Percentiles rank a stretch among this genome's conserved stretches.
These are phyloP conservation scores for Pisolithus orientalis DNA, from an alignment of 768 basidiomycete species.

Conservation along the genomic window DNA sequence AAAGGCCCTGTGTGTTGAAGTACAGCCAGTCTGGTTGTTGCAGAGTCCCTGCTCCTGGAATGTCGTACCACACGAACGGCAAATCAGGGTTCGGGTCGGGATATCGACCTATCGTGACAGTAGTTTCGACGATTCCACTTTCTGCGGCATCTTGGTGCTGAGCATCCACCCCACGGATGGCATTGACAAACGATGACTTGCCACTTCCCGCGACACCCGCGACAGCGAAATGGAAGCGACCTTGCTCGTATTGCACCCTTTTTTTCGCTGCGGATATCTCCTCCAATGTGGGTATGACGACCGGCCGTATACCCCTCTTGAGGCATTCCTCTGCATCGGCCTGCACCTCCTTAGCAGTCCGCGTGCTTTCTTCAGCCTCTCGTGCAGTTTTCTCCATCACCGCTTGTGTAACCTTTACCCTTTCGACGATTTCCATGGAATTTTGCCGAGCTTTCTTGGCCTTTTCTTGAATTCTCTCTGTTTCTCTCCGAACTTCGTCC, in stretches of 20 bases:
- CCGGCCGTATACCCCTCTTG: slow-evolving; percentile 10
- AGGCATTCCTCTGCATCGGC: slow-evolving; percentile 2
- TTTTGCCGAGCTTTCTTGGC: neutral
- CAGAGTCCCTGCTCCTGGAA: slow-evolving; percentile 24
- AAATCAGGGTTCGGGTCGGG: slow-evolving; percentile 12
- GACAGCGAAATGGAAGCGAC: slow-evolving; percentile 22
- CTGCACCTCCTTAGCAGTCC: neutral
- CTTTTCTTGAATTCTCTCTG: neutral
- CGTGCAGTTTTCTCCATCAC: neutral
- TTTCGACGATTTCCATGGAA: neutral
- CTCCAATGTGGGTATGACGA: slow-evolving; percentile 10
- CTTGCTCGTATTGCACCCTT: slow-evolving; percentile 8
- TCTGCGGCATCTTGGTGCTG: slow-evolving; percentile 11
- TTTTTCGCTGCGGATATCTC: slow-evolving; percentile 4
- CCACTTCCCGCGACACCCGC: slow-evolving; percentile 21
- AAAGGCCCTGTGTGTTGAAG: slow-evolving; percentile 23
- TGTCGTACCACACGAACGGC: slow-evolving; percentile 21
- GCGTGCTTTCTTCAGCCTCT: neutral
- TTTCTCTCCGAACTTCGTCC: neutral
- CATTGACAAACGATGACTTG: slow-evolving; percentile 26
- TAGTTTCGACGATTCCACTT: slow-evolving; percentile 20
- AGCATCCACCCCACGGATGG: slow-evolving; percentile 18
- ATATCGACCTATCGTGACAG: slow-evolving; percentile 13
- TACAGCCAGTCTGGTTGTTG: slow-evolving; percentile 20
- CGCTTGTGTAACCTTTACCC: neutral